A percentile compares a stretch with the other conserved stretches of the same genome.
These are phyloP conservation scores for Grifola frondosa DNA, from an alignment of 1,284 basidiomycete species.

Conservation along the genomic window DNA sequence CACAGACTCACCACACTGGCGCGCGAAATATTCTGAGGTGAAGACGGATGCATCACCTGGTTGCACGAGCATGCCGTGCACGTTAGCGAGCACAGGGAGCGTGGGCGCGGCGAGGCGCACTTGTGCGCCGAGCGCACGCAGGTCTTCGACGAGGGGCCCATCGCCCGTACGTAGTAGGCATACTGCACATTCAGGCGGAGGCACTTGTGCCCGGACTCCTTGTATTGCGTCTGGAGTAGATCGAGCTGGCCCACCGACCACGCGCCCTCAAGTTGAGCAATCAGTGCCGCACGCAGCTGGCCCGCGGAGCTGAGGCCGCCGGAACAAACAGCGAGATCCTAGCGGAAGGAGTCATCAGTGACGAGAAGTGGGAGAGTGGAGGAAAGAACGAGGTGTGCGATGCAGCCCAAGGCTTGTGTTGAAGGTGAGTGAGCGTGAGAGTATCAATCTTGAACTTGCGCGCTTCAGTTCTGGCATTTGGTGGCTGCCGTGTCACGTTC, in stretches of 20 bases:
- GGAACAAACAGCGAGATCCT: constrained; percentile 61
- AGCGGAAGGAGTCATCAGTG: no score
- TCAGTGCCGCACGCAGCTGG: constrained; percentile 43
- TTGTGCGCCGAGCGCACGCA: constrained; percentile 39
- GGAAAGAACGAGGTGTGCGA: no score
- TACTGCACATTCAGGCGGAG: constrained; percentile 51
- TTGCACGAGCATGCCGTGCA: constrained; percentile 49
- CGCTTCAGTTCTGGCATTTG: no score
- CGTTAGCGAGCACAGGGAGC: constrained; percentile 58
- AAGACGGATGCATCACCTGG: constrained; percentile 51
- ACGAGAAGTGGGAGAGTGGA: no score
- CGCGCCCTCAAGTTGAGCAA: constrained; percentile 48
- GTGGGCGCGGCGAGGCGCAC: constrained; percentile 43
- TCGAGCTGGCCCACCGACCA: constrained; percentile 56
- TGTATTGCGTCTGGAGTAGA: constrained; percentile 41
- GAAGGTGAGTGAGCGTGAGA: no score
- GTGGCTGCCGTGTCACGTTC: no score
- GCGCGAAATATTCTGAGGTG: constrained; percentile 49
- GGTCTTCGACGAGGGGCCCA: constrained; percentile 53
- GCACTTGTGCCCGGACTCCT: constrained; percentile 39
- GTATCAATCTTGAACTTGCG: no score
- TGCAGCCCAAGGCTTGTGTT: no score
- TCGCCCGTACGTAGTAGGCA: constrained; percentile 60
- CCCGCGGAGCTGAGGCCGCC: constrained; percentile 49
- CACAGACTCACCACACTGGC: constrained; percentile 58